Conservation (phyloP, 148 eudicot genomes). For the Vaccinium corymbosum region DNA sequence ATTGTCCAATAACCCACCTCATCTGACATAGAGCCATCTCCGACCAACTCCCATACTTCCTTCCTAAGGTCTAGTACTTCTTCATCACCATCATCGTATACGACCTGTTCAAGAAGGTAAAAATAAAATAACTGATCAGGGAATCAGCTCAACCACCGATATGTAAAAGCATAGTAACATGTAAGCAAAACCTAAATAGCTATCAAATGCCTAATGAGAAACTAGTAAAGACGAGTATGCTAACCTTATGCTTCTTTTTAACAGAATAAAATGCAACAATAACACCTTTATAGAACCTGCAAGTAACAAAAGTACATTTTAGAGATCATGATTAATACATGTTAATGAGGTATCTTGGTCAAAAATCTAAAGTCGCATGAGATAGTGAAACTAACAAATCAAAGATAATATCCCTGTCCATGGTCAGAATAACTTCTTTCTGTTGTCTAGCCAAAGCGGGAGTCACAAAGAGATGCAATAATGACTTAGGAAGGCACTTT, state of each 20-base stretch:
- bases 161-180: neutral
- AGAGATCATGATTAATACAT: neutral
- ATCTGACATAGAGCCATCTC: constrained; percentile 19
- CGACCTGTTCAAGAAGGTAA: constrained; percentile 35
- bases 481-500: neutral
- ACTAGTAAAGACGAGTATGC: constrained; percentile 4
- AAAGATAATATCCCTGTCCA: neutral
- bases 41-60: constrained; percentile 50
- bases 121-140: neutral
- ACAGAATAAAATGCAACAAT: constrained; percentile 45
- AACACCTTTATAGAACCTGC: constrained; percentile 73
- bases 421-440: neutral
- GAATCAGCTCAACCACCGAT: neutral
- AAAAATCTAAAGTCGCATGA: neutral
- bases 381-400: neutral
- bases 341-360: neutral
- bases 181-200: constrained; percentile 10
- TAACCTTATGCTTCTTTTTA: constrained; percentile 63
- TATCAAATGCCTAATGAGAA: neutral
- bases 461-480: neutral
- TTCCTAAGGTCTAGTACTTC: constrained; percentile 46
- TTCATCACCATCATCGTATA: constrained; percentile 64
- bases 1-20: constrained; percentile 36
- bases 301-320: constrained; percentile 8
- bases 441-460: neutral